Evolutionary conservation across 176 grass and related monocot genomes (phyloP).

Genomic region (Rhynchospora breviuscula): DNA sequence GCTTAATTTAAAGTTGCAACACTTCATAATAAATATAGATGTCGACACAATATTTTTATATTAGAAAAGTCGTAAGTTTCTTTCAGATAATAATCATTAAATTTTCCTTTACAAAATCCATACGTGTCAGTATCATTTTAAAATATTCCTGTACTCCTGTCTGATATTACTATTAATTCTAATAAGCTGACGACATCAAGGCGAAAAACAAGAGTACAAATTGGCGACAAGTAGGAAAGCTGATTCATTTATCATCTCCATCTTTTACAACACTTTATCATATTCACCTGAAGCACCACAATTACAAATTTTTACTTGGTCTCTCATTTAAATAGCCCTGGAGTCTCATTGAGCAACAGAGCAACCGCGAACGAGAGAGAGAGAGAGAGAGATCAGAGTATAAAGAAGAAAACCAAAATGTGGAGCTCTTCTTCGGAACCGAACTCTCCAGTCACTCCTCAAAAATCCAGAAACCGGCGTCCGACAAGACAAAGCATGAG

Average conservation of each 20-base stretch:
- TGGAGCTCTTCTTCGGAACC: constrained; percentile 20
- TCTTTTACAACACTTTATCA: constrained; percentile 6
- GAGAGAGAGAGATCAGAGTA: constrained; percentile 2
- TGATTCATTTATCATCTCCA: neutral
- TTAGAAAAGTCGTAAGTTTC: neutral
- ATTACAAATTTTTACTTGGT: neutral
- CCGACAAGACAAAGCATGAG: neutral
- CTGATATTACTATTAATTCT: neutral
- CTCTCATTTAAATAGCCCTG: neutral
- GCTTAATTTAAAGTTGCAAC: neutral
- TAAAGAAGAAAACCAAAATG: constrained; percentile 8
- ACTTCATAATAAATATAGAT: neutral
- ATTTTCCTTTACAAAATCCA: neutral
- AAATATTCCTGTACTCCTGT: neutral
- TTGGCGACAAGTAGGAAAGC: constrained; percentile 4
- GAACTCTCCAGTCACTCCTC: neutral
- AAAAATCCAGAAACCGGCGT: neutral
- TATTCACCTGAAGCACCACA: neutral
- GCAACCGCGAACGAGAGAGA: neutral
- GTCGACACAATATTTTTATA: neutral
- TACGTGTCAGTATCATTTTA: neutral
- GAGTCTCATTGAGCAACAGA: neutral
- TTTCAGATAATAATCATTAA: neutral
- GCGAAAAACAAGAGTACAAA: neutral
- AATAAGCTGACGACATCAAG: neutral